A percentile compares a stretch with the other conserved stretches of the same genome.
phyloP scores from a whole-genome alignment of 352 stramenopile species.

The Globisporangium nodosum region DNA sequence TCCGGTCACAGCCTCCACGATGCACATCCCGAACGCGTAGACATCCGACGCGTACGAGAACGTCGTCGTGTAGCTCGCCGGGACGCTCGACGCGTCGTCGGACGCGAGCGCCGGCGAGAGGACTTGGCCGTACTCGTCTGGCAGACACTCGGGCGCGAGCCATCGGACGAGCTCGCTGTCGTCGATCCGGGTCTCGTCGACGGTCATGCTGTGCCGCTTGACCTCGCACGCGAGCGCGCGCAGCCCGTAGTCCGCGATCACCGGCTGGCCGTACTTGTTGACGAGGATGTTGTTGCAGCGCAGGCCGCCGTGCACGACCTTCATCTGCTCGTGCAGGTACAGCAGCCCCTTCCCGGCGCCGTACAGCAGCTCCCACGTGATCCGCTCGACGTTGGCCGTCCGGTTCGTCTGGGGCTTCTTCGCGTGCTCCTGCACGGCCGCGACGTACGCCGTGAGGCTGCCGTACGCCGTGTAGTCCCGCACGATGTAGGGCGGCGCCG shows the following conservation, averaged over 20 bases:
- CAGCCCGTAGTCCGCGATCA: constrained; percentile 54
- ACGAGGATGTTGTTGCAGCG: constrained; percentile 68
- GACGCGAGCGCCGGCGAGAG: constrained; percentile 20
- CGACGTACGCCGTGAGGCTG: constrained; percentile 43
- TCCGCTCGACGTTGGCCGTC: constrained; percentile 25
- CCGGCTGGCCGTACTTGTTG: constrained; percentile 56
- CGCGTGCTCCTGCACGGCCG: constrained; percentile 29
- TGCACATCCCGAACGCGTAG: constrained; percentile 78
- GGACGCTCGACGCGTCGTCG: constrained; percentile 13
- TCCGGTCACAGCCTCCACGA: constrained; percentile 55
- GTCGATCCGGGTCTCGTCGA: constrained; percentile 28
- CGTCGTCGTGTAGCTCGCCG: constrained; percentile 13
- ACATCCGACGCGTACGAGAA: constrained; percentile 47
- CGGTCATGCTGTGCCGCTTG: constrained; percentile 29
- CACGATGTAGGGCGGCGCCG: constrained; percentile 40
- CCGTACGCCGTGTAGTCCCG: constrained; percentile 59
- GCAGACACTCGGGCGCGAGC: constrained; percentile 60
- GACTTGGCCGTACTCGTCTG: constrained; percentile 23
- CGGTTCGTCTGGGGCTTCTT: constrained; percentile 24
- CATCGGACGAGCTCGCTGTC: constrained; percentile 51
- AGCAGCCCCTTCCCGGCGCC: constrained; percentile 50
- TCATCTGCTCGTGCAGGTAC: constrained; percentile 55
- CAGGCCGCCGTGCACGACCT: constrained; percentile 49
- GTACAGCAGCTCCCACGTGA: constrained; percentile 55
- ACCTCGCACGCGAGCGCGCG: constrained; percentile 32